Evolutionary conservation across 2,329 filamentous ascomycete genomes (phyloP).

Genomic region (Alternaria gansuensis): DNA sequence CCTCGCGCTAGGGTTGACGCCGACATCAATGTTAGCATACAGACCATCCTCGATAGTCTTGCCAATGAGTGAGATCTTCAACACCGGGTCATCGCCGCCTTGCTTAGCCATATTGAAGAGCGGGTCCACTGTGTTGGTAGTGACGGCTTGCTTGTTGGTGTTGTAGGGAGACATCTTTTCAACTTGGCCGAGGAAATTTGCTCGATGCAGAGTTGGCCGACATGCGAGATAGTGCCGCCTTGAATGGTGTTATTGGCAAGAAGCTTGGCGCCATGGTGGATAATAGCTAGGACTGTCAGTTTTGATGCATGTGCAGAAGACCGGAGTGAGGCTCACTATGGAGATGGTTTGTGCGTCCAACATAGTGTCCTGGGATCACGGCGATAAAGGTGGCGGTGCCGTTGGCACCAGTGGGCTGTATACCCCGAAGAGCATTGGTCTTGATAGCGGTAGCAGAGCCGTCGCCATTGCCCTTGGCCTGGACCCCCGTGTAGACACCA

Average conservation of each 20-base stretch:
- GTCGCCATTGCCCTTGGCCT: constrained; percentile 49
- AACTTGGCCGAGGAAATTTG: constrained; percentile 64
- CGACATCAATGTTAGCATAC: constrained; percentile 46
- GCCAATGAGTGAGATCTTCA: constrained; percentile 67
- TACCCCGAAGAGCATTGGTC: constrained; percentile 58
- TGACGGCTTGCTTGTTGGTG: constrained; percentile 56
- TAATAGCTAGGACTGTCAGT: constrained; percentile 35
- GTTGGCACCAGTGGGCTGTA: constrained; percentile 58
- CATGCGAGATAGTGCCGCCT: constrained; percentile 63
- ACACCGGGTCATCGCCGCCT: constrained; percentile 63
- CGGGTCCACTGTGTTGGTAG: constrained; percentile 61
- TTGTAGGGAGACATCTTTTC: constrained; percentile 59
- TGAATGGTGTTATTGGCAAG: constrained; percentile 62
- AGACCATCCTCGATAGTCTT: constrained; percentile 46
- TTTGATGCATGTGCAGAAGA: not conserved
- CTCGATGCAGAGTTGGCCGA: constrained; percentile 72
- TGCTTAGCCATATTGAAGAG: constrained; percentile 60
- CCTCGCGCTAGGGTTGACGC: constrained; percentile 42
- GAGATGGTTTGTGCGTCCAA: constrained; percentile 45
- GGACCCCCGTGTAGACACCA: constrained; percentile 60
- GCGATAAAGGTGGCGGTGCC: constrained; percentile 62
- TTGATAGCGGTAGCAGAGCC: constrained; percentile 37
- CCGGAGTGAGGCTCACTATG: constrained; percentile 36
- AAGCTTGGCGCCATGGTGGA: constrained; percentile 52
- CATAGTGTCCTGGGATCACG: constrained; percentile 57